Conservation (phyloP, 140 eudicot genomes). For the Stevia rebaudiana region DNA sequence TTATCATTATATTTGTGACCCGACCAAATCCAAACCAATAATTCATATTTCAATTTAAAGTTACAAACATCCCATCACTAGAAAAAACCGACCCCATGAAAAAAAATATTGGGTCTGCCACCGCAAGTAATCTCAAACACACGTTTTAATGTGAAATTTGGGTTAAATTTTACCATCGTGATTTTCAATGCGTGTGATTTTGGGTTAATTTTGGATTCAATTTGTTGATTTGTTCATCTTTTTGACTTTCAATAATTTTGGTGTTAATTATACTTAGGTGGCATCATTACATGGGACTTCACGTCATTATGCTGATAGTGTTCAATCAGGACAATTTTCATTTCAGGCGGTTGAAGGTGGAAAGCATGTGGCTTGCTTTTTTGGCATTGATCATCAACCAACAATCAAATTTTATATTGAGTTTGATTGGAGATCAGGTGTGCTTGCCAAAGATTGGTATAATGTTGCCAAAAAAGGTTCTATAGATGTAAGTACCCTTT, state of each 20-base stretch:
- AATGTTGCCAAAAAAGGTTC: constrained; percentile 65
- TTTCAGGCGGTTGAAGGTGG: constrained; percentile 62
- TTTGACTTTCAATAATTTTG: neutral
- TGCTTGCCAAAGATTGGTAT: constrained; percentile 69
- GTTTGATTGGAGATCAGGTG: constrained; percentile 67
- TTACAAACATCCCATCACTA: too few species aligned
- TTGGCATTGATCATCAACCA: constrained; percentile 47
- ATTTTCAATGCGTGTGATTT: too few species aligned
- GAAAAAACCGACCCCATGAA: too few species aligned
- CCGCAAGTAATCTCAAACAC: too few species aligned
- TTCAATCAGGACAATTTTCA: constrained; percentile 57
- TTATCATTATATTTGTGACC: too few species aligned
- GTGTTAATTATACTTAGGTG: constrained; percentile 30
- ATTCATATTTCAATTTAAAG: too few species aligned
- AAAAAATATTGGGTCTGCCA: too few species aligned
- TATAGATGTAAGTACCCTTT: constrained; percentile 37
- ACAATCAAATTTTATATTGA: constrained; percentile 43
- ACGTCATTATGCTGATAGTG: constrained; percentile 46
- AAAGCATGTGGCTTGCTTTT: constrained; percentile 69
- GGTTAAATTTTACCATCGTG: too few species aligned
- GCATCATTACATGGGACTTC: constrained; percentile 42
- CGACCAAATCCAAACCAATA: too few species aligned
- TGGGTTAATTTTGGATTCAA: neutral
- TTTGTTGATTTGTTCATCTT: too few species aligned
- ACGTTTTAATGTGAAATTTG: too few species aligned